A percentile compares a stretch with the other conserved stretches of the same genome.
Conservation (phyloP, 1,284 basidiomycete genomes). For the Moesziomyces globuligerus region DNA sequence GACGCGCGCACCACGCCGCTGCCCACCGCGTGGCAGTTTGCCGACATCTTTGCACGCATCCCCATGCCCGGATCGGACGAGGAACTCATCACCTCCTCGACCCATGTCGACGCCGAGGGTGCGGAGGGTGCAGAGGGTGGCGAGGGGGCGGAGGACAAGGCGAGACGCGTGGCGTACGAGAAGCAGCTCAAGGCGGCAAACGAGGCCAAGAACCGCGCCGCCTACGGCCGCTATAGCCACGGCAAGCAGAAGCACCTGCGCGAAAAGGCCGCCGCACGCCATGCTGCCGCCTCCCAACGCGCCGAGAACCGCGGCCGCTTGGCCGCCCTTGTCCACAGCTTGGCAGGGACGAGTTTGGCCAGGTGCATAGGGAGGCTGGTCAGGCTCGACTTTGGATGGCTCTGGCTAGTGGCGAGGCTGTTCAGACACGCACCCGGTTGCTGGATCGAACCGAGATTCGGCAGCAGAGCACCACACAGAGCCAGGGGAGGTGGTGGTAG, state of each 20-base stretch:
- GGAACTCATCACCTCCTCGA: conserved; percentile 16
- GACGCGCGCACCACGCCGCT: conserved; percentile 47
- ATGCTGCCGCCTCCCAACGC: conserved; percentile 5
- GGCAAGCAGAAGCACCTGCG: conserved; percentile 30
- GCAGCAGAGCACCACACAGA: too few species aligned
- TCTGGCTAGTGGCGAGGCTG: conserved; percentile 5
- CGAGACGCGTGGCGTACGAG: conserved; percentile 38
- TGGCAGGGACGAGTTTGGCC: not conserved
- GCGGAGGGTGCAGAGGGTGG: conserved; percentile 19
- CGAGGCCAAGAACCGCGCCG: conserved; percentile 48
- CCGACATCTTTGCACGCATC: conserved; percentile 52
- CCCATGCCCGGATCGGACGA: conserved; percentile 46
- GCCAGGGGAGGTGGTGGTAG: not conserved
- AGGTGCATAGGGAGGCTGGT: conserved; percentile 9
- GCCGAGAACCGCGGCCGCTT: not conserved
- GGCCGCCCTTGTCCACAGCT: not conserved
- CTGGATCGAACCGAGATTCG: not conserved
- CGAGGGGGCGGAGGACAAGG: conserved; percentile 31
- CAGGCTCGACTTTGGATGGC: conserved; percentile 16
- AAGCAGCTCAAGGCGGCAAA: conserved; percentile 34
- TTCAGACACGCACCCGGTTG: conserved; percentile 23
- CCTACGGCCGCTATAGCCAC: conserved; percentile 52
- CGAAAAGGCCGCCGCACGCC: conserved; percentile 15
- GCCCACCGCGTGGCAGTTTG: conserved; percentile 48
- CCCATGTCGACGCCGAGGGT: not conserved